These are phyloP conservation scores for Elaeis oleifera DNA, from an alignment of 202 grass and related monocot genomes.

Conservation along the genomic window DNA sequence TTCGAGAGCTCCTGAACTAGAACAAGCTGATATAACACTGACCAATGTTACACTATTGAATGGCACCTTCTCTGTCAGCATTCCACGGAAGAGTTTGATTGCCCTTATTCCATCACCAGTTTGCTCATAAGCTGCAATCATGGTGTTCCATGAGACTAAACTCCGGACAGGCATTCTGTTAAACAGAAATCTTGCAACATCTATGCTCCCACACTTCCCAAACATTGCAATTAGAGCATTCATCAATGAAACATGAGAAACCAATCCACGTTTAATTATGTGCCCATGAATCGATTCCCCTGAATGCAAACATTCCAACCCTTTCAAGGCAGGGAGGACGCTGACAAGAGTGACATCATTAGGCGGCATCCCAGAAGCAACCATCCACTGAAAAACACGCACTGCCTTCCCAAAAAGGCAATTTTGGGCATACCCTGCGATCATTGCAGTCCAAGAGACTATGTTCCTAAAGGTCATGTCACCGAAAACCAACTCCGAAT, in stretches of 20 bases:
- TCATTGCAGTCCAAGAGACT: constrained; percentile 76
- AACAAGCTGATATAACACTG: constrained; percentile 60
- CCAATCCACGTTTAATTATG: constrained; percentile 37
- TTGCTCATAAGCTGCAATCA: constrained; percentile 79
- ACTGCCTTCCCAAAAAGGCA: constrained; percentile 40
- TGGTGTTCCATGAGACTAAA: constrained; percentile 81
- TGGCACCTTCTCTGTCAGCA: constrained; percentile 51
- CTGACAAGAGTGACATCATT: constrained; percentile 75
- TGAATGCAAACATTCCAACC: constrained; percentile 26
- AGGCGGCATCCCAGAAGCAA: constrained; percentile 30
- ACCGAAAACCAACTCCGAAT: constrained; percentile 49
- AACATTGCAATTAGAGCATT: constrained; percentile 79
- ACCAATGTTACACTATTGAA: constrained; percentile 66
- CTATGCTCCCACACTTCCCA: constrained; percentile 34
- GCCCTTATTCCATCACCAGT: constrained; percentile 25
- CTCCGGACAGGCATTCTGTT: constrained; percentile 32
- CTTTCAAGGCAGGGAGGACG: constrained; percentile 61
- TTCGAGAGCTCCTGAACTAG: constrained; percentile 42
- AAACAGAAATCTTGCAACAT: constrained; percentile 38
- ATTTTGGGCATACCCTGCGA: constrained; percentile 68
- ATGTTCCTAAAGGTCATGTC: constrained; percentile 43
- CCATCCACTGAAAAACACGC: constrained; percentile 40
- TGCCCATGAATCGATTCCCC: constrained; percentile 63
- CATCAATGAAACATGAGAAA: constrained; percentile 36
- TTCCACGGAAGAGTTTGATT: constrained; percentile 52